These are phyloP conservation scores for Aspergillus sparsus DNA, from an alignment of 495 filamentous ascomycete species.

Conservation along the genomic window DNA sequence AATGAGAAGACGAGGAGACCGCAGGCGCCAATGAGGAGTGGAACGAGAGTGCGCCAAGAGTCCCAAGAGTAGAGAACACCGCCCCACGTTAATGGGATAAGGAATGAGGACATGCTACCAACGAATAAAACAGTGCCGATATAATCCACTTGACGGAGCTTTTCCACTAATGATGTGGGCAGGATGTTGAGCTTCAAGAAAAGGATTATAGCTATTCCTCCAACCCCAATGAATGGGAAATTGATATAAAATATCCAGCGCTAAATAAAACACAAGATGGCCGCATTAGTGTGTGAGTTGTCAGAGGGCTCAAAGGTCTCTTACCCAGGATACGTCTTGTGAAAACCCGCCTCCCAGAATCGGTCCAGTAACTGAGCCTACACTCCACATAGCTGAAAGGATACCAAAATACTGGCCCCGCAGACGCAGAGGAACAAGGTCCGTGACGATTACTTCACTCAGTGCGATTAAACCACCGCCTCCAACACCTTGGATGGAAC, in stretches of 20 bases:
- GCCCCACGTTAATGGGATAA: constrained; percentile 58
- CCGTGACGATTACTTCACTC: constrained; percentile 68
- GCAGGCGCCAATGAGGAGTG: constrained; percentile 25
- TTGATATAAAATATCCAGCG: constrained; percentile 55
- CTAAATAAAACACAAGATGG: constrained; percentile 16
- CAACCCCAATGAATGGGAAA: constrained; percentile 50
- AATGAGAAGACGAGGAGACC: constrained; percentile 24
- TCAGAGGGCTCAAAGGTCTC: constrained; percentile 10
- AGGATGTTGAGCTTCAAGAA: constrained; percentile 42
- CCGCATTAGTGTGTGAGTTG: neutral
- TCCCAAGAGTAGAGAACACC: constrained; percentile 56
- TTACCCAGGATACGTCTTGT: constrained; percentile 62
- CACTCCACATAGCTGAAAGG: constrained; percentile 58
- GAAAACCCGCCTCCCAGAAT: constrained; percentile 69
- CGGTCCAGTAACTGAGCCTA: constrained; percentile 68
- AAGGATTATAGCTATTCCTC: constrained; percentile 47
- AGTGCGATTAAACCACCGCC: constrained; percentile 70
- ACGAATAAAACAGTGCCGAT: constrained; percentile 55
- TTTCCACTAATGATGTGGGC: constrained; percentile 25
- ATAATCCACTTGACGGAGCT: constrained; percentile 53
- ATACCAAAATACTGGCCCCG: constrained; percentile 54
- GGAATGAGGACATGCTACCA: constrained; percentile 42
- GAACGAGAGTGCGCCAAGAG: constrained; percentile 51
- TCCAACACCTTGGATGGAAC: constrained; percentile 69
- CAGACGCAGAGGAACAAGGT: constrained; percentile 55